These are phyloP conservation scores for Sporothrix dimorphospora DNA, from an alignment of 2,329 filamentous ascomycete genomes.

Conservation along the genomic window DNA sequence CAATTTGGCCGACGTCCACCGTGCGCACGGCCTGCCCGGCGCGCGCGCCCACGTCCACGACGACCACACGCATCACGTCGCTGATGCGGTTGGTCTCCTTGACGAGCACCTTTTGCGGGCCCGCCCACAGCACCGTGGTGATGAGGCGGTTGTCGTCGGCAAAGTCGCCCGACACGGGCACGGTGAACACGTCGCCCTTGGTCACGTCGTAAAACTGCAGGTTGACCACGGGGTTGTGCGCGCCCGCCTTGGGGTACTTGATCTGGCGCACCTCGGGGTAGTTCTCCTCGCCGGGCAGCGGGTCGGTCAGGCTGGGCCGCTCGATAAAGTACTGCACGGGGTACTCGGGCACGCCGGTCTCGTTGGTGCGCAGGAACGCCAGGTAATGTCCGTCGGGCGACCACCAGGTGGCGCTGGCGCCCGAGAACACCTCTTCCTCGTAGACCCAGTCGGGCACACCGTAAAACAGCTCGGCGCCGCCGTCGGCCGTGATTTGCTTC, in stretches of 20 bases:
- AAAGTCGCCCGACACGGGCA: constrained; percentile 78
- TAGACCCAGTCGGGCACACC: constrained; percentile 98
- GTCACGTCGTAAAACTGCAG: constrained; percentile 85
- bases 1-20: constrained; percentile 78
- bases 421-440: constrained; percentile 78
- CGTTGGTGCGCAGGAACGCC: constrained; percentile 91
- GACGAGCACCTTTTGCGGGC: constrained; percentile 73
- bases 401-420: constrained; percentile 92
- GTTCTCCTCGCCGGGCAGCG: constrained; percentile 72
- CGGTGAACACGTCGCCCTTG: constrained; percentile 76
- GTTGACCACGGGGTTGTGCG: constrained; percentile 88
- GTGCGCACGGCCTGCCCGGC: constrained; percentile 78
- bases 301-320: constrained; percentile 73
- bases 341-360: constrained; percentile 87
- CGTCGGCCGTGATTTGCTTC: constrained; percentile 79
- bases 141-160: constrained; percentile 82
- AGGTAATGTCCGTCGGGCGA: constrained; percentile 85
- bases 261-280: constrained; percentile 91
- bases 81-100: constrained; percentile 94
- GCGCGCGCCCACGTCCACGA: constrained; percentile 76
- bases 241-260: constrained; percentile 96
- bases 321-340: constrained; percentile 93
- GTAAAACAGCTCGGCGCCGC: constrained; percentile 87
- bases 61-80: constrained; percentile 82
- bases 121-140: constrained; percentile 91